A percentile compares a stretch with the other conserved stretches of the same genome.
Evolutionary conservation across 2,329 filamentous ascomycete species (phyloP).

Genomic region (Cladosporium velox): DNA sequence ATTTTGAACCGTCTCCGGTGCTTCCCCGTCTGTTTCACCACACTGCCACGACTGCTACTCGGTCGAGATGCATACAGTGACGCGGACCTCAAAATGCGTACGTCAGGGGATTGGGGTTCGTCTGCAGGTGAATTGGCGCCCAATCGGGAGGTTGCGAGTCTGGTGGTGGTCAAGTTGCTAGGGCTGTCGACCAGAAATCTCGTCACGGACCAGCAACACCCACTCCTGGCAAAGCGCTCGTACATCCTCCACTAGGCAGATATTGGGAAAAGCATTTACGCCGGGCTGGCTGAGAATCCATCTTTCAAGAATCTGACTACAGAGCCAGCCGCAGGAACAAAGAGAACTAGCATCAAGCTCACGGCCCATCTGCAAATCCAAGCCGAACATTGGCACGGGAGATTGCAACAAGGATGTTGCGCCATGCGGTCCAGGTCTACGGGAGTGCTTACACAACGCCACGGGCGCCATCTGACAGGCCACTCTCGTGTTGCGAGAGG

Average conservation of each 20-base stretch:
- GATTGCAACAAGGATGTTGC: constrained; percentile 4
- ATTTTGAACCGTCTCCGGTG: constrained; percentile 5
- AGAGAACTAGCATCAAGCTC: constrained; percentile 8
- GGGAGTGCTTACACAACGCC: constrained; percentile 8
- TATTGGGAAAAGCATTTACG: background rate
- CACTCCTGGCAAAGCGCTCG: background rate
- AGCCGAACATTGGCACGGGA: constrained; percentile 13
- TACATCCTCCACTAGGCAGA: background rate
- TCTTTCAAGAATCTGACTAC: constrained; percentile 13
- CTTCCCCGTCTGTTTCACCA: constrained; percentile 7
- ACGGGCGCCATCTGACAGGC: background rate
- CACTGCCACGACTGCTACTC: background rate
- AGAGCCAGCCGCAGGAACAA: constrained; percentile 13
- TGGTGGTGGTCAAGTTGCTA: background rate
- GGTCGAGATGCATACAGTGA: constrained; percentile 5
- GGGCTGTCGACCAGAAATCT: background rate
- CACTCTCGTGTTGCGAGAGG: background rate
- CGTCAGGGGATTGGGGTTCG: background rate
- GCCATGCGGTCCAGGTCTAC: background rate
- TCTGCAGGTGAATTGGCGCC: background rate
- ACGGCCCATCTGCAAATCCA: background rate
- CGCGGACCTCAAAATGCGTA: background rate
- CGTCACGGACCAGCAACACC: background rate
- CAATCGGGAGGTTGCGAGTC: background rate
- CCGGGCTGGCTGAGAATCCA: constrained; percentile 3